Evolutionary conservation across 164 flowering plant genomes (phyloP).

Genomic region (Berberis vulgaris): DNA sequence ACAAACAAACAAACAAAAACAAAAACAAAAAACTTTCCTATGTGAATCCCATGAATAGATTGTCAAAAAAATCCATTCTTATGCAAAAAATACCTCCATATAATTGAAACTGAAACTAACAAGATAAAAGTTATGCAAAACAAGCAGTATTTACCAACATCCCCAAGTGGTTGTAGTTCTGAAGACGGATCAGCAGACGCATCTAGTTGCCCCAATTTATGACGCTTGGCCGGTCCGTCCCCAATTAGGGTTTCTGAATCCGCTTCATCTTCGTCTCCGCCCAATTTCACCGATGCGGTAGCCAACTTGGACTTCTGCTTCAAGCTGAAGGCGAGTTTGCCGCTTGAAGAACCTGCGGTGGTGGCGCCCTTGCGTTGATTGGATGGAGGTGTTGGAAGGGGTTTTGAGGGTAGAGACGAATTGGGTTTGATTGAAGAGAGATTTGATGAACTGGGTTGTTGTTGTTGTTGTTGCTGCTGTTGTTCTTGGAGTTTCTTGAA

Average conservation of each 20-base stretch:
- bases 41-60: too few relatives aligned
- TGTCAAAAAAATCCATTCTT: too few relatives aligned
- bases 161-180: conserved; percentile 21
- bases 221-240: conserved; percentile 51
- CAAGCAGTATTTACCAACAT: conserved; percentile 69
- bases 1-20: too few relatives aligned
- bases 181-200: background rate
- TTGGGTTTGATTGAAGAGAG: too few relatives aligned
- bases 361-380: conserved; percentile 18
- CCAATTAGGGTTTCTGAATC: conserved; percentile 28
- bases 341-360: conserved; percentile 35
- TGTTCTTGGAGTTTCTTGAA: too few relatives aligned
- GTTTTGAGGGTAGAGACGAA: too few relatives aligned
- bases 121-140: conserved; percentile 7
- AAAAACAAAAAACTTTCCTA: too few relatives aligned
- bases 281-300: conserved; percentile 64
- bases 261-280: conserved; percentile 66
- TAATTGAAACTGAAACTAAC: background rate
- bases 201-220: conserved; percentile 39
- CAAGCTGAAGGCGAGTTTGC: conserved; percentile 97
- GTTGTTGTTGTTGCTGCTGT: too few relatives aligned
- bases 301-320: conserved; percentile 88
- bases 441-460: too few relatives aligned
- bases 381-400: too few relatives aligned
- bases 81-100: background rate